Evolutionary conservation across 768 basidiomycete genomes (phyloP).

Genomic region (Phaeolepiota aurea): DNA sequence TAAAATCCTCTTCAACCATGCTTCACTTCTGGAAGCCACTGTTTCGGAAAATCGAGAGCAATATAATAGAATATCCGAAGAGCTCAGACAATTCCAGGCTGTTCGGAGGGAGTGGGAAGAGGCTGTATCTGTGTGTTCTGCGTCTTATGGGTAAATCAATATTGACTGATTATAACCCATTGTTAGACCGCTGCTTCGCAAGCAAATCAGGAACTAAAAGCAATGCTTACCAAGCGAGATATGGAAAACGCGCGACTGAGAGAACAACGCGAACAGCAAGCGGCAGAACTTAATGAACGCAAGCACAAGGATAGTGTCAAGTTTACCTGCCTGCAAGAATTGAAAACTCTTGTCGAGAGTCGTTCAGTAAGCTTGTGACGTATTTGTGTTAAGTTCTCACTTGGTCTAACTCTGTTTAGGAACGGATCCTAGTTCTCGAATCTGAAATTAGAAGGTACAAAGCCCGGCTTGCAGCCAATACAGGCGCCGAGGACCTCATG

Average conservation of each 20-base stretch:
- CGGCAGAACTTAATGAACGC: slow-evolving; percentile 60
- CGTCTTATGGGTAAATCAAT: slow-evolving; percentile 7
- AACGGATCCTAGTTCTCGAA: slow-evolving; percentile 61
- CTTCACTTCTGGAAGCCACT: slow-evolving; percentile 36
- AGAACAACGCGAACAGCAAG: slow-evolving; percentile 60
- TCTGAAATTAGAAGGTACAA: slow-evolving; percentile 71
- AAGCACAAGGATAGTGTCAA: slow-evolving; percentile 56
- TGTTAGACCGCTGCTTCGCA: slow-evolving; percentile 30
- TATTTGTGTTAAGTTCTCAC: not conserved
- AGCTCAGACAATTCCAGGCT: slow-evolving; percentile 28
- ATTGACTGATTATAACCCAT: slow-evolving; percentile 3
- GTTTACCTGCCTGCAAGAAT: slow-evolving; percentile 51
- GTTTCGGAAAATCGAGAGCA: slow-evolving; percentile 29
- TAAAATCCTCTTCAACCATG: slow-evolving; percentile 46
- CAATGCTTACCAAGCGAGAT: slow-evolving; percentile 54
- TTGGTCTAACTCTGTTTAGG: slow-evolving; percentile 33
- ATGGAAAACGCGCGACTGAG: slow-evolving; percentile 60
- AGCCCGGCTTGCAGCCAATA: slow-evolving; percentile 66
- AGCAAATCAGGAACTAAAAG: slow-evolving; percentile 55
- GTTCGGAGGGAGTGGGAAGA: slow-evolving; percentile 42
- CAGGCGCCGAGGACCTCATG: slow-evolving; percentile 65
- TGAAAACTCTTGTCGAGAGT: slow-evolving; percentile 55
- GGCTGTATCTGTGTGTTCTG: slow-evolving; percentile 28
- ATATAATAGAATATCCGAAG: slow-evolving; percentile 31
- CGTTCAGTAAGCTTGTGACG: slow-evolving; percentile 35